These are phyloP conservation scores for Alternaria sp. DNA, from an alignment of 2,329 filamentous ascomycete genomes.

Conservation along the genomic window DNA sequence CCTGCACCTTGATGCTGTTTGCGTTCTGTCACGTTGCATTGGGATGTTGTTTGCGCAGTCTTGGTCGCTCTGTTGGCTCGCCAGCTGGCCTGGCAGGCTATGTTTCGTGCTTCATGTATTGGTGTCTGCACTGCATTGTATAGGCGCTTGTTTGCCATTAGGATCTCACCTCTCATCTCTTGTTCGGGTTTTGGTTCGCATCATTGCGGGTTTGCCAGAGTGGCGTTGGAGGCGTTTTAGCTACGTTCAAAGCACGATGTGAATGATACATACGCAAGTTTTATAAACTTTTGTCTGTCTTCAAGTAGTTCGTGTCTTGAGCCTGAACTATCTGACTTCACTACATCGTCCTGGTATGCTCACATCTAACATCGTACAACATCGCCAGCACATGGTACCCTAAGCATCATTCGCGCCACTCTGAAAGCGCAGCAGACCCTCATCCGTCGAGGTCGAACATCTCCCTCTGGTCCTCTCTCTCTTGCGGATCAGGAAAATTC, in stretches of 20 bases:
- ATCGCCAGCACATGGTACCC: background rate
- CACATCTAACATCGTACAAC: background rate
- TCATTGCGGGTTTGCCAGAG: background rate
- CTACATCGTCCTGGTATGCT: background rate
- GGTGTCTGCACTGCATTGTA: background rate
- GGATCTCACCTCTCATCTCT: background rate
- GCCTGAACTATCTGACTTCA: background rate
- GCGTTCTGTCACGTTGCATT: conserved; percentile 8
- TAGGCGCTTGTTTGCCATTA: background rate
- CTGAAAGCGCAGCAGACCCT: background rate
- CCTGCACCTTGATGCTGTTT: background rate
- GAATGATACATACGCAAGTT: background rate
- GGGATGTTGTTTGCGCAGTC: conserved; percentile 14
- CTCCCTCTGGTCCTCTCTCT: conserved; percentile 59
- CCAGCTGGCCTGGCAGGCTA: background rate
- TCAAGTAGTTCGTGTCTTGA: background rate
- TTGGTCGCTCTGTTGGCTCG: background rate
- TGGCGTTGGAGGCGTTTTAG: background rate
- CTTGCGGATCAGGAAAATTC: conserved; percentile 55
- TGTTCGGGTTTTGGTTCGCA: background rate
- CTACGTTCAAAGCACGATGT: background rate
- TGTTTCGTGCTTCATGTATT: background rate
- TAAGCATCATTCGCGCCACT: background rate
- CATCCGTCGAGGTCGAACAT: conserved; percentile 45
- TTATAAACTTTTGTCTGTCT: background rate